Evolutionary conservation across 768 basidiomycete genomes (phyloP).

Genomic region (Sutorius australiensis): DNA sequence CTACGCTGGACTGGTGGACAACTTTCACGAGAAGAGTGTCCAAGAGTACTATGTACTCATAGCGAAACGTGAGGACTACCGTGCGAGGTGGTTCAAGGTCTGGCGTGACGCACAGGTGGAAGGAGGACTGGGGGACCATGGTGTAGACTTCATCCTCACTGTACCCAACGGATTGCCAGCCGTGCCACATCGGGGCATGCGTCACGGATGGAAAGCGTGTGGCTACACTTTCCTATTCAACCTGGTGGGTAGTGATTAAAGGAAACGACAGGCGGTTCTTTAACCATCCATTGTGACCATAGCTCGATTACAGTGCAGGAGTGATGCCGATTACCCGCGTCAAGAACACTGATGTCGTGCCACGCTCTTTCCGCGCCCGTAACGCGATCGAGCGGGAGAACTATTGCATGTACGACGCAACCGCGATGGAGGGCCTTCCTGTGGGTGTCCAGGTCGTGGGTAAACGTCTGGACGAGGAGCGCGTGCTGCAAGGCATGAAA

Average conservation of each 20-base stretch:
- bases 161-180: constrained; percentile 64
- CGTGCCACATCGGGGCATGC: constrained; percentile 48
- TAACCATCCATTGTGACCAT: background rate
- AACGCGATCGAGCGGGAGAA: constrained; percentile 39
- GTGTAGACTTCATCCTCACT: constrained; percentile 60
- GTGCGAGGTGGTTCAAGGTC: constrained; percentile 37
- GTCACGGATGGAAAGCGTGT: constrained; percentile 54
- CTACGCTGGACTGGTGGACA: constrained; percentile 52
- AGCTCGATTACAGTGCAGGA: constrained; percentile 45
- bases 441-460: constrained; percentile 44
- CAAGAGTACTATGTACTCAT: constrained; percentile 50
- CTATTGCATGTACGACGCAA: constrained; percentile 40
- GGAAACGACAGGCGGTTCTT: background rate
- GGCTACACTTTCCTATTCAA: constrained; percentile 69
- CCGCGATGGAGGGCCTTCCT: constrained; percentile 43
- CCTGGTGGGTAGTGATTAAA: constrained; percentile 38
- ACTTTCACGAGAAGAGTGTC: constrained; percentile 46
- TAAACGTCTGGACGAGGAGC: constrained; percentile 44
- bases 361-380: constrained; percentile 22
- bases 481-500: constrained; percentile 44
- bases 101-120: constrained; percentile 29
- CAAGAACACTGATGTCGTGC: constrained; percentile 33
- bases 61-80: constrained; percentile 41
- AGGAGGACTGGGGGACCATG: constrained; percentile 32
- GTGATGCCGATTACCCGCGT: constrained; percentile 45